A percentile compares a stretch with the other conserved stretches of the same genome.
phyloP scores from a whole-genome alignment of 441 rosid genomes.

The Arabidopsis lyrata region DNA sequence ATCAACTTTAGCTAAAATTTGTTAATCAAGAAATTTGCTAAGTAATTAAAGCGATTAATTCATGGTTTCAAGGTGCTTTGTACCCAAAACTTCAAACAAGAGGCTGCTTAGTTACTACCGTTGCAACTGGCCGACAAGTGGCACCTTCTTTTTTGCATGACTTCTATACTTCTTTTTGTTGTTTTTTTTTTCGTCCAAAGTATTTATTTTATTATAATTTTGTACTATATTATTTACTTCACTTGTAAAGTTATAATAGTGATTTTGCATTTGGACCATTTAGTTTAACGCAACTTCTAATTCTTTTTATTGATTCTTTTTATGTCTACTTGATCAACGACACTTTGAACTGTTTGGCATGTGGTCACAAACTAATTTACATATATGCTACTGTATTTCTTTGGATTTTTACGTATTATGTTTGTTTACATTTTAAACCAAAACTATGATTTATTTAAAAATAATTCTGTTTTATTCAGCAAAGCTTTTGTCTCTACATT shows the following conservation, averaged over 20 bases:
- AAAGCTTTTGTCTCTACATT: not conserved
- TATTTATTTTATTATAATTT: not conserved
- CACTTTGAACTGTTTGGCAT: constrained; percentile 13
- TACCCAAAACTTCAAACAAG: constrained; percentile 33
- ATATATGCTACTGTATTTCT: not conserved
- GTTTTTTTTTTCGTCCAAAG: not conserved
- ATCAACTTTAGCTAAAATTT: constrained; percentile 6
- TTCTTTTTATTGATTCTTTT: constrained; percentile 7
- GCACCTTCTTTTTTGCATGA: constrained; percentile 39
- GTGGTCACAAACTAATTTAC: not conserved
- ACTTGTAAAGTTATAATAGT: not conserved
- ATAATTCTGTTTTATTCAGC: not conserved
- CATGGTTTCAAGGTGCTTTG: constrained; percentile 40
- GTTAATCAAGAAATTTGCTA: constrained; percentile 30
- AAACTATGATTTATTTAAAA: not conserved
- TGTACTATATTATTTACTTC: not conserved
- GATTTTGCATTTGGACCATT: constrained; percentile 10
- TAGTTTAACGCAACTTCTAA: not conserved
- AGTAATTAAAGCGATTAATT: constrained; percentile 26
- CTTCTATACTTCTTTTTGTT: not conserved
- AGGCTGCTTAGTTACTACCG: constrained; percentile 19
- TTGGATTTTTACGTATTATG: not conserved
- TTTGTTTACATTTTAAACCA: not conserved
- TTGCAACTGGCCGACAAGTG: constrained; percentile 46
- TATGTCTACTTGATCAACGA: not conserved